Percentiles rank a stretch among this genome's conserved stretches.
Evolutionary conservation across 192 early-diverging fungal genomes (phyloP).

Genomic region (Coemansia sp.): DNA sequence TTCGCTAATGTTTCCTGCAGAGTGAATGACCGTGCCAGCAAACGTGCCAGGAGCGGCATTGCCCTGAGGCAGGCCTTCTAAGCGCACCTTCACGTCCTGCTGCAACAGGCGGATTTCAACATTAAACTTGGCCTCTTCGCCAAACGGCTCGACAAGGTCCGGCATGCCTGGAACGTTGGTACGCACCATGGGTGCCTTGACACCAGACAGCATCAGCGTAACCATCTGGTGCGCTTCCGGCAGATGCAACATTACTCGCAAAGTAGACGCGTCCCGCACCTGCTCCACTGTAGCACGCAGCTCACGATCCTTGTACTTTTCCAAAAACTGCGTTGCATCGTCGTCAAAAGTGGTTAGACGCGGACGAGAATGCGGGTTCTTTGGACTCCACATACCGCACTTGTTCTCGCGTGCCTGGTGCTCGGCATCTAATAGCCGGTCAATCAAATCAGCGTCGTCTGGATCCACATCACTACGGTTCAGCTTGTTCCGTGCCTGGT

Average conservation of each 20-base stretch:
- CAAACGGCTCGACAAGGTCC: conserved; percentile 81
- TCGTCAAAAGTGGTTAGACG: conserved; percentile 56
- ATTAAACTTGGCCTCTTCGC: conserved; percentile 92
- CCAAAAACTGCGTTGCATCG: conserved; percentile 71
- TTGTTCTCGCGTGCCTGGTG: conserved; percentile 64
- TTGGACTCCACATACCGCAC: conserved; percentile 76
- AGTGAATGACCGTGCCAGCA: conserved; percentile 73
- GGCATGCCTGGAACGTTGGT: conserved; percentile 68
- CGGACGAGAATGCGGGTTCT: conserved; percentile 44
- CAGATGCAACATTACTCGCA: conserved; percentile 70
- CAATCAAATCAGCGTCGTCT: conserved; percentile 33
- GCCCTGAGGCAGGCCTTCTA: conserved; percentile 71
- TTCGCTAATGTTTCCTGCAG: conserved; percentile 91
- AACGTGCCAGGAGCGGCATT: conserved; percentile 61
- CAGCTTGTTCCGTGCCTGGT: conserved; percentile 53
- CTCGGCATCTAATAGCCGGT: conserved; percentile 63
- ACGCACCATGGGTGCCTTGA: conserved; percentile 80
- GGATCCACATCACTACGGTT: conserved; percentile 37
- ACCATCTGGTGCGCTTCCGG: conserved; percentile 75
- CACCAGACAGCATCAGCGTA: conserved; percentile 68
- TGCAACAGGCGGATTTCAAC: conserved; percentile 88
- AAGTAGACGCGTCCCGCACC: conserved; percentile 87
- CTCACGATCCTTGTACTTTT: conserved; percentile 74
- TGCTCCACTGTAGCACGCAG: conserved; percentile 89
- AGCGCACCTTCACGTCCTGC: conserved; percentile 79